These are phyloP conservation scores for Diaporthe citriasiana DNA, from an alignment of 2,329 filamentous ascomycete genomes.

Conservation along the genomic window DNA sequence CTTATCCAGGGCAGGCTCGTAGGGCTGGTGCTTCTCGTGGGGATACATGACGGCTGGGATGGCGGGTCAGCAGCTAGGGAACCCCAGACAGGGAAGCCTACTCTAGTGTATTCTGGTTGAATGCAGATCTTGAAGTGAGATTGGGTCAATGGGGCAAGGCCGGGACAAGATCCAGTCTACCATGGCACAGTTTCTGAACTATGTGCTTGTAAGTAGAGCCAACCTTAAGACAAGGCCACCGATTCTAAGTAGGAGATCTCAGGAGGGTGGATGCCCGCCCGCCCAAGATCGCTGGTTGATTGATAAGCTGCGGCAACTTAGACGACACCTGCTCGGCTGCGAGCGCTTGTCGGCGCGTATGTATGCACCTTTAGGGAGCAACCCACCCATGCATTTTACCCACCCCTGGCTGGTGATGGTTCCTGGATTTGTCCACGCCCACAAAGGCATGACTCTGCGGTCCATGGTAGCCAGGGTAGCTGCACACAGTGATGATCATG, in stretches of 20 bases:
- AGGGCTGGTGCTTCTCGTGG: conserved; percentile 39
- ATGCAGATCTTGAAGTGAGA: conserved; percentile 13
- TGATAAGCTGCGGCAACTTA: conserved; percentile 29
- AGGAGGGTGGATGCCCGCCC: neutral
- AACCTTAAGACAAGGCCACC: neutral
- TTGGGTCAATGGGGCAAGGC: conserved; percentile 33
- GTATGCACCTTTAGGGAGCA: conserved; percentile 27
- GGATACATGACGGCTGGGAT: conserved; percentile 23
- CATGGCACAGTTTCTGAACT: conserved; percentile 15
- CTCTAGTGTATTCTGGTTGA: conserved; percentile 15
- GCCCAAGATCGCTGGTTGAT: conserved; percentile 9
- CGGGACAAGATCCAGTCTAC: conserved; percentile 2
- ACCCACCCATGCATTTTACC: conserved; percentile 16
- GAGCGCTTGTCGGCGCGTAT: conserved; percentile 33
- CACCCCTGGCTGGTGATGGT: conserved; percentile 10
- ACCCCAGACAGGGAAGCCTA: conserved; percentile 21
- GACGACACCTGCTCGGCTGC: conserved; percentile 17
- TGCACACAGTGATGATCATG: neutral
- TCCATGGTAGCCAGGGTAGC: neutral
- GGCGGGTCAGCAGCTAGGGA: conserved; percentile 11
- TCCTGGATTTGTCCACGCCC: conserved; percentile 5
- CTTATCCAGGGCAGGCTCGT: conserved; percentile 30
- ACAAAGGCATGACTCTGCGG: neutral
- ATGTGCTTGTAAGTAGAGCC: conserved; percentile 5
- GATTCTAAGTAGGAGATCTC: neutral